These are phyloP conservation scores for Stentor coeruleus DNA, from an alignment of 73 alveolate genomes.

Conservation along the genomic window DNA sequence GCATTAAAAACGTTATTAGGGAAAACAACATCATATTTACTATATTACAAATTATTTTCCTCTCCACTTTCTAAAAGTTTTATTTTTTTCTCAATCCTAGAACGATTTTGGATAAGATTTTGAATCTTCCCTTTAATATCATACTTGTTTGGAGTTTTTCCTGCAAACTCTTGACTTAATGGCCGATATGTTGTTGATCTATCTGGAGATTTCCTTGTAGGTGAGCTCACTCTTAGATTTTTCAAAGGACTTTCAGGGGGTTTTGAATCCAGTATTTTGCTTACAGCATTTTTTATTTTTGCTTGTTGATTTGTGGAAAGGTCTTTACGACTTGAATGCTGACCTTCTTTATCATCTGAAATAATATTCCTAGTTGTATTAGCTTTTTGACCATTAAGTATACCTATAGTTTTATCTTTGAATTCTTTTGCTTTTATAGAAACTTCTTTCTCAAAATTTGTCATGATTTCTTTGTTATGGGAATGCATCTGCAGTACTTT, in stretches of 20 bases:
- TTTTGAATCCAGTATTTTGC: neutral
- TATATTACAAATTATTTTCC: too few species aligned
- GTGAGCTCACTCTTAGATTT: neutral
- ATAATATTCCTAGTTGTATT: neutral
- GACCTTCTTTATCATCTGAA: neutral
- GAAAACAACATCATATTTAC: too few species aligned
- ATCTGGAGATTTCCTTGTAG: conserved; percentile 7
- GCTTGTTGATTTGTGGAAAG: neutral
- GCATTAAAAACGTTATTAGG: too few species aligned
- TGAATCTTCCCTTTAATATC: neutral
- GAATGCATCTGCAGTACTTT: neutral
- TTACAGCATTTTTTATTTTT: neutral
- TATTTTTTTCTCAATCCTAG: conserved; percentile 7
- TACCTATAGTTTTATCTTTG: neutral
- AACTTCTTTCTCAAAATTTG: neutral
- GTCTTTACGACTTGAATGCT: neutral
- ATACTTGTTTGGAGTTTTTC: neutral
- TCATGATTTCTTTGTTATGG: neutral
- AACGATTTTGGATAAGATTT: neutral
- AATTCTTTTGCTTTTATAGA: conserved; percentile 2
- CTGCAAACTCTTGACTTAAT: neutral
- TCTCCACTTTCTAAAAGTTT: neutral
- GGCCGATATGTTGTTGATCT: neutral
- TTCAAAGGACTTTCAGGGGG: neutral
- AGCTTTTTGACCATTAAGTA: neutral